Evolutionary conservation across 148 eudicot species (phyloP), one percentile per base, ranked within the genome.

Genomic region (Silene conica): DNA sequence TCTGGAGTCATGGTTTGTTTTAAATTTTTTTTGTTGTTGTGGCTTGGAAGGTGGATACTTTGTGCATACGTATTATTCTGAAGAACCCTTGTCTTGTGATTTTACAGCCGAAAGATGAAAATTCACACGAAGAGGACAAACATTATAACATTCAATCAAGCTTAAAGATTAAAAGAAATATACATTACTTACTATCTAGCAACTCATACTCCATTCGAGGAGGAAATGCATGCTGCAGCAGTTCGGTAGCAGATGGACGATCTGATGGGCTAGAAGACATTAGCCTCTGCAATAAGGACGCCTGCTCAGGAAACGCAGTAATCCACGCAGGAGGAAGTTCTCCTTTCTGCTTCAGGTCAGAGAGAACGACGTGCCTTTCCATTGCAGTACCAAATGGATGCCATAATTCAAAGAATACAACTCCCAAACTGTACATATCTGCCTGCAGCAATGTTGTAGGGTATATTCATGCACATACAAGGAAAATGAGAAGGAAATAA

Each of bases 401-500:
- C 93, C 96, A 95, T 66, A 95, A 80, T 85, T 95, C 99, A 81
- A 95, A 87, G 78, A 95, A 95, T 16, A 95, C 92, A 67, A 95
- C 75, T 74, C 97, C 99, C 66, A 95, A 74, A 81, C 99, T 95
- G 80, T 92, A 92, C 97, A 92, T 95, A 80, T 95, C 99, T 69
- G 93, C 97, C 99, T 95, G 85, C 59, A 74, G 63, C 48, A 72
- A 74, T 52, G 72, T n/a, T 54, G 25, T 59, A 43, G 34, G 34
- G 18, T 41, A 69, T 18, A 67, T 22, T 78, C 8, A 50, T 73
- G 56, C 25, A 74, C 56, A 76, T 25, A 60, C 19, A 28, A 74
- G 46, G 63, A 31, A 20, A 10, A 68, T 12, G 12, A 23, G 28
- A 70, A 48, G 59, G 16, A 56, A 56, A 46, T 6, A 23, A 75